Evolutionary conservation across 2,329 filamentous ascomycete species (phyloP), one percentile per base, ranked within the genome.

Genomic region (Fusarium staphyleae): DNA sequence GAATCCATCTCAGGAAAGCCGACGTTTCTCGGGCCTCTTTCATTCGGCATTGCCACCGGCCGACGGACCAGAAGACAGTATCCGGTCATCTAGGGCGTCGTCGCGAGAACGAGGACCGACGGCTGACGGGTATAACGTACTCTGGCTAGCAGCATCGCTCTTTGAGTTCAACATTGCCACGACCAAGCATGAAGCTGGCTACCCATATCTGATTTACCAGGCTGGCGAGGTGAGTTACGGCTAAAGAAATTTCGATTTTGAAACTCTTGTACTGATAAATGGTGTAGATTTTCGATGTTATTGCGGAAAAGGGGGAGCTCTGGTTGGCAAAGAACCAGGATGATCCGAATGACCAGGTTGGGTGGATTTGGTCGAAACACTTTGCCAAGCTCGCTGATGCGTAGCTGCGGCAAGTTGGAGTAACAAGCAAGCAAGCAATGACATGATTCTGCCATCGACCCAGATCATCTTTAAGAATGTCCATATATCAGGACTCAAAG

Each of bases 321-420:
- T 99, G 95, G 95, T 85, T 99, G 51, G 95, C 95, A 46, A 91
- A 91, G 74, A 99, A 99, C 71, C 95, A 99, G 75, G 95, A 99
- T 69, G 95, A 99, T 73, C 78, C 86, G 2, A 81, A 79, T 10
- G 84, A 89, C 61, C 82, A 87, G 61, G 87, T 98, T 28, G 95
- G 95, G 44, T 99, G 95, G 95, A 96, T 99, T 68, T 99, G 95
- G 95, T 96, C 93, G 68, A 97, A 97, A 74, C 95, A 99, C 77
- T 99, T 99, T 79, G 89, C 89, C 46, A 85, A 84, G 70, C 69
- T 86, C 59, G 83, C 82, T 41, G 83, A 85, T 68, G 74, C 76
- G 48, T 78, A 71, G 53, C 43, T 44, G 29, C 47, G 40, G 55
- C 26, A 33, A 54, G 44, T 40, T 28, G 30, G 37, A 46, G 36